phyloP scores from a whole-genome alignment of 2,329 filamentous ascomycete species.

The Apiospora marii region DNA sequence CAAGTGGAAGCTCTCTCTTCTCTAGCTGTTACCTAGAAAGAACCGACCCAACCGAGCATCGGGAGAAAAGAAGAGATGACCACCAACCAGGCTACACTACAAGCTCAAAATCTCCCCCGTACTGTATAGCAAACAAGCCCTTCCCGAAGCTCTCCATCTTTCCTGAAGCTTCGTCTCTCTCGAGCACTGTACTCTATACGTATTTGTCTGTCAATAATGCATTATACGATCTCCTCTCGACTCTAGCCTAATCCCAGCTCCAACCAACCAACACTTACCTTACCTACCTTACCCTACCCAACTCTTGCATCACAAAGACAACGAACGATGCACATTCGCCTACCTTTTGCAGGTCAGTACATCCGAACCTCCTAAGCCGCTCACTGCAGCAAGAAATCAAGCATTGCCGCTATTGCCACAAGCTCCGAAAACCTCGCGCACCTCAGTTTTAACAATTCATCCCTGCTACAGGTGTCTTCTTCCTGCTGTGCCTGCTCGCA shows the following conservation, averaged over 20 bases:
- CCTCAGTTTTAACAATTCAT: background rate
- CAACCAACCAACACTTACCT: conserved; percentile 7
- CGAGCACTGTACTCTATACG: background rate
- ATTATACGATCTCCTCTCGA: conserved; percentile 4
- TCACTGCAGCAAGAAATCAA: background rate
- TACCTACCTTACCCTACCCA: background rate
- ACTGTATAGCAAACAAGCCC: background rate
- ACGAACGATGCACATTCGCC: conserved; percentile 81
- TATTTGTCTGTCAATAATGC: conserved; percentile 1
- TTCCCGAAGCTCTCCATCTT: background rate
- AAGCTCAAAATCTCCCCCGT: background rate
- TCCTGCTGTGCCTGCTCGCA: conserved; percentile 74
- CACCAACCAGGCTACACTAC: background rate
- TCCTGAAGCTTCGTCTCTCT: background rate
- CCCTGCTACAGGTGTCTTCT: conserved; percentile 65
- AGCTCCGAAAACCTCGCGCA: background rate
- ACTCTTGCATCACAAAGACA: conserved; percentile 19
- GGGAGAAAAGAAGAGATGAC: conserved; percentile 12
- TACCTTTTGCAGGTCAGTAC: conserved; percentile 83
- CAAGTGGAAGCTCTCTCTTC: conserved; percentile 1
- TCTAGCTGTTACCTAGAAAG: background rate
- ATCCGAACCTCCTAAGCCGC: conserved; percentile 16
- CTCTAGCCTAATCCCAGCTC: conserved; percentile 18
- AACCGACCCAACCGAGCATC: background rate
- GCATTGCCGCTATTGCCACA: background rate